Percentiles rank a stretch among this genome's conserved stretches.
These are phyloP conservation scores for Haplographium delicatum DNA, from an alignment of 495 filamentous ascomycete genomes.

Conservation along the genomic window DNA sequence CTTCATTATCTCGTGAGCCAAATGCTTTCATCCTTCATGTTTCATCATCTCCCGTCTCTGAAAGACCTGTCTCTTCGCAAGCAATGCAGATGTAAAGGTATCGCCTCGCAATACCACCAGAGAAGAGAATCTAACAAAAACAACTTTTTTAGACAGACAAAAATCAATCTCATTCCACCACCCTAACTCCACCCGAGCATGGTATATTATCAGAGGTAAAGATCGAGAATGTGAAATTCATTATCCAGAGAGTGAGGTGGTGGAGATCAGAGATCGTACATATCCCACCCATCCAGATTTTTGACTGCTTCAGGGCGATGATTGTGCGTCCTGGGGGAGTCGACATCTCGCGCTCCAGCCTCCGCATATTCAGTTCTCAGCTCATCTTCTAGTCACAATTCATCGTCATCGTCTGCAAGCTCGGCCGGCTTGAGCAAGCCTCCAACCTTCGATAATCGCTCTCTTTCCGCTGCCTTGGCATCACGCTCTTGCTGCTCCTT, in stretches of 20 bases:
- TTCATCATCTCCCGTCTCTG: constrained; percentile 1
- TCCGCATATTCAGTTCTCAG: constrained; percentile 51
- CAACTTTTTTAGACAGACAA: constrained; percentile 21
- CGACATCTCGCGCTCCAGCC: constrained; percentile 1
- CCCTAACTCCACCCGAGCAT: constrained; percentile 17
- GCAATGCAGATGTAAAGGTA: constrained; percentile 17
- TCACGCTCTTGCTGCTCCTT: constrained; percentile 78
- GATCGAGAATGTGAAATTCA: constrained; percentile 4
- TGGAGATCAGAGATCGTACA: constrained; percentile 24
- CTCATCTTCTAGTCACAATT: constrained; percentile 78
- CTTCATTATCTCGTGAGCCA: constrained; percentile 1
- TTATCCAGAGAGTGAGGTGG: constrained; percentile 11
- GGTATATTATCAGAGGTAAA: constrained; percentile 9
- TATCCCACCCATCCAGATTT: constrained; percentile 28
- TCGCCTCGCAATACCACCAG: constrained; percentile 11
- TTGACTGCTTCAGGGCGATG: constrained; percentile 8
- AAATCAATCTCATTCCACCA: constrained; percentile 10
- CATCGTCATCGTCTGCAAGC: constrained; percentile 73
- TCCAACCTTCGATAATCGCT: constrained; percentile 85
- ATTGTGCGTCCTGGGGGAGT: background rate
- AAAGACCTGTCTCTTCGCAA: background rate
- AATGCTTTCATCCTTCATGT: constrained; percentile 1
- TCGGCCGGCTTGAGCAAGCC: constrained; percentile 90
- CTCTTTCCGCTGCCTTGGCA: constrained; percentile 73
- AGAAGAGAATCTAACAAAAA: constrained; percentile 22